phyloP scores from a whole-genome alignment of 2,329 filamentous ascomycete genomes.

The Cordyceps pruinosa region DNA sequence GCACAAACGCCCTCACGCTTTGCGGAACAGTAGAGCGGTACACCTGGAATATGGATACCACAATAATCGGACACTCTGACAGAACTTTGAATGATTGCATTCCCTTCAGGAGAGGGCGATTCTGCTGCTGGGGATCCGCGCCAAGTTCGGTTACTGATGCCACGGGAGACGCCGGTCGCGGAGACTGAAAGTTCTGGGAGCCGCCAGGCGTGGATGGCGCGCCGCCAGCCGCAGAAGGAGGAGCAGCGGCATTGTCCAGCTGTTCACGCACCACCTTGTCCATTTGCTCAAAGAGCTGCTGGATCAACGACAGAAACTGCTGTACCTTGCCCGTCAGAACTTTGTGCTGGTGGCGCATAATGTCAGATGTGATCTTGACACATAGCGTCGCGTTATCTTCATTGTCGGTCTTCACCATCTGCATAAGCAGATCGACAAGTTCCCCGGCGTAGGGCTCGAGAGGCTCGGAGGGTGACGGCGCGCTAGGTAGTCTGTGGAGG shows the following conservation, averaged over 20 bases:
- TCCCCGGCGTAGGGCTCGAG: conserved; percentile 85
- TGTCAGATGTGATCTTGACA: conserved; percentile 96
- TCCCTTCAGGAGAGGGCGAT: conserved; percentile 73
- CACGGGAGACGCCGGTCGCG: conserved; percentile 82
- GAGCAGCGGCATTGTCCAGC: conserved; percentile 67
- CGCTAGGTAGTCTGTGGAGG: conserved; percentile 72
- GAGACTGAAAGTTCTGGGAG: conserved; percentile 73
- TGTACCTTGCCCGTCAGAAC: conserved; percentile 74
- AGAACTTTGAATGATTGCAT: conserved; percentile 99
- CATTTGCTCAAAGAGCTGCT: conserved; percentile 94
- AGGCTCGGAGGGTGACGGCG: conserved; percentile 65
- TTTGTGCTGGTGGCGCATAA: conserved; percentile 87
- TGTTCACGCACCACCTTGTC: conserved; percentile 92
- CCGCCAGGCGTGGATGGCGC: conserved; percentile 61
- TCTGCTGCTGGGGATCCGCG: conserved; percentile 73
- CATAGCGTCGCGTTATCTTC: conserved; percentile 98
- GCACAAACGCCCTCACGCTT: conserved; percentile 89
- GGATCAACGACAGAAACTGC: conserved; percentile 81
- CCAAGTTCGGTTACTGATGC: conserved; percentile 72
- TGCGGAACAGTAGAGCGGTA: conserved; percentile 71
- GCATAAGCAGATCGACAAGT: conserved; percentile 85
- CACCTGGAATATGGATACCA: conserved; percentile 95
- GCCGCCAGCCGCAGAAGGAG: conserved; percentile 43
- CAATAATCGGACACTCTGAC: conserved; percentile 95
- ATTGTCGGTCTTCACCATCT: conserved; percentile 82